Evolutionary conservation across 495 filamentous ascomycete genomes (phyloP), one percentile per base, ranked within the genome.

Genomic region (Penicillium odoratum): DNA sequence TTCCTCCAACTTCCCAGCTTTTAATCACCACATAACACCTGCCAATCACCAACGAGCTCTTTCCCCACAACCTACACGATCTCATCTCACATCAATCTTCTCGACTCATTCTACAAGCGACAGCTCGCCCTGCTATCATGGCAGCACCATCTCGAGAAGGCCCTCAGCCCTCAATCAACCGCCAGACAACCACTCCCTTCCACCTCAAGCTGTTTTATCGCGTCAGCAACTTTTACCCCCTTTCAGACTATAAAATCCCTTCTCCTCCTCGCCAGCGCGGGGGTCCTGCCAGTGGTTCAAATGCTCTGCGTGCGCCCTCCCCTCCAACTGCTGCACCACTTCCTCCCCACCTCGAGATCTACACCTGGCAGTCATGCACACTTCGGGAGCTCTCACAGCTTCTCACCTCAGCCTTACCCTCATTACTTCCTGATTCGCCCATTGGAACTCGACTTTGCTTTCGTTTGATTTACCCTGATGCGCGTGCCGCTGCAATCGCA

Each of bases 181-280:
- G 91, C 68, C 85, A 91, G 75, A 79, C 83, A 42, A 91, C 88
- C 33, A 85, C 88, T 2, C 94, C 94, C 40, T 96, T 97, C 78
- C 85, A 93, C 66, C 80, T 98, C 15, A 93, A 90, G 69, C 84
- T 97, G 63, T 97, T 93, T 79, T 95, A 95, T 75, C 82, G 86
- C 56, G 80, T 75, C 7, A 83, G 86, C 64, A 80, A 79, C 44
- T 95, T 87, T 64, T 89, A 93, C 78, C 79, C 82, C 40, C 67
- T 75, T 40, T 68, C 71, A 47, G 72, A 76, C 66, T 75, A 74
- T 54, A 61, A 67, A 18, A 48, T 61, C 18, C 49, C 64, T 4
- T 25, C 49, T 7, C 55, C 61, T 2, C 45, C 67, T 13, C 67
- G 63, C 51, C 67, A 54, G 9, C 50, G 65, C 55, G 56, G 61